These are phyloP conservation scores for Aspergillus cristatus DNA, from an alignment of 495 filamentous ascomycete species.

Conservation along the genomic window DNA sequence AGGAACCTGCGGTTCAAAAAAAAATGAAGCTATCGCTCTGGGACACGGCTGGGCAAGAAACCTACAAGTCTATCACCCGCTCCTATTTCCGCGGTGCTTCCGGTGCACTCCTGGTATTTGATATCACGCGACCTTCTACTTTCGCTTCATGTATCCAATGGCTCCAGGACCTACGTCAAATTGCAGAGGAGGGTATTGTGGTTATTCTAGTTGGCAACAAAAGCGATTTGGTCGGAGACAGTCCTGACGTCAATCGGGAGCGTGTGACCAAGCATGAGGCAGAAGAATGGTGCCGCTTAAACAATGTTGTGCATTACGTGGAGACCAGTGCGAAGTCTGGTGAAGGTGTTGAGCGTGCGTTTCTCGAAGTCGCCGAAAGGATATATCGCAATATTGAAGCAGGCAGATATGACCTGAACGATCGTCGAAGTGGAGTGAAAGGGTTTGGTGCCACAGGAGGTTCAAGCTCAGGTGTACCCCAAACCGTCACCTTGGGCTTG, in stretches of 20 bases:
- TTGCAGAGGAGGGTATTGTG: conserved; percentile 88
- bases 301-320: conserved; percentile 80
- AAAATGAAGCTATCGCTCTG: conserved; percentile 78
- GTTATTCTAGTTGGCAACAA: conserved; percentile 96
- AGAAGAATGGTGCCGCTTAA: conserved; percentile 73
- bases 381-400: conserved; percentile 94
- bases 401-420: conserved; percentile 89
- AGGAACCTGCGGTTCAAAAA: conserved; percentile 44
- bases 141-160: conserved; percentile 80
- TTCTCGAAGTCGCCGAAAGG: conserved; percentile 82
- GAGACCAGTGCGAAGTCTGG: conserved; percentile 95
- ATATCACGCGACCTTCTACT: conserved; percentile 78
- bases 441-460: conserved; percentile 50
- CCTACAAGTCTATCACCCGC: conserved; percentile 88
- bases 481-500: conserved; percentile 49
- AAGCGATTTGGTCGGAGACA: conserved; percentile 57
- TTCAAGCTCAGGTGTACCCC: conserved; percentile 27
- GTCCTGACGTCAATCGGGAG: conserved; percentile 51
- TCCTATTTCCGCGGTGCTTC: conserved; percentile 92
- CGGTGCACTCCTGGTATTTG: conserved; percentile 88
- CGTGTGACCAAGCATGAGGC: conserved; percentile 74
- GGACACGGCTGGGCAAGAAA: conserved; percentile 98
- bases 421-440: conserved; percentile 89
- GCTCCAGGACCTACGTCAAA: conserved; percentile 85
- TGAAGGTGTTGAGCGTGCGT: conserved; percentile 85